Percentiles rank a stretch among this genome's conserved stretches.
phyloP scores from a whole-genome alignment of 176 grass and related monocot species.

The Rhipidocladum racemiflorum region DNA sequence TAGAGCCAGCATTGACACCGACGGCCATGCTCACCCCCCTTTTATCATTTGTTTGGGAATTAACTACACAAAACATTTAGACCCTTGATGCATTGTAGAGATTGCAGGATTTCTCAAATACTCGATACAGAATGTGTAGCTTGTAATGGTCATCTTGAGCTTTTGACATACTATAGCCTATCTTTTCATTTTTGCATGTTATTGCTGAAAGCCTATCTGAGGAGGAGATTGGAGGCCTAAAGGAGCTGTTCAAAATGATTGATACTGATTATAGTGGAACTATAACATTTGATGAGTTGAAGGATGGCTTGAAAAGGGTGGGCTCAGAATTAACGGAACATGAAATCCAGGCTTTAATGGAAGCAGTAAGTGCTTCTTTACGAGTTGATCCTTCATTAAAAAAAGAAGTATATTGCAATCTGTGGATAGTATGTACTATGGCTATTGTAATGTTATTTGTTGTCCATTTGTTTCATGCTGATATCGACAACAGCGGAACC shows the following conservation, averaged over 20 bases:
- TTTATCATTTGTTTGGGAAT: conserved; percentile 7
- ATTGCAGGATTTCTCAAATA: conserved; percentile 17
- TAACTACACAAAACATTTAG: neutral
- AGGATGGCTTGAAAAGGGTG: conserved; percentile 78
- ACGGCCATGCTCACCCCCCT: too few species aligned
- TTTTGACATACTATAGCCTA: neutral
- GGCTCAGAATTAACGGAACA: conserved; percentile 92
- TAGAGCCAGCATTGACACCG: too few species aligned
- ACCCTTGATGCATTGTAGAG: neutral
- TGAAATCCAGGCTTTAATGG: conserved; percentile 92
- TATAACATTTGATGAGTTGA: conserved; percentile 94
- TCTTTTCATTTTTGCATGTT: conserved; percentile 52
- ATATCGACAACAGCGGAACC: conserved; percentile 82
- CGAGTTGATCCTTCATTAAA: neutral
- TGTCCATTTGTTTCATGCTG: conserved; percentile 51
- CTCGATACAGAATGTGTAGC: neutral
- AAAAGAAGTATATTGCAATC: neutral
- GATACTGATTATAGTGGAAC: conserved; percentile 94
- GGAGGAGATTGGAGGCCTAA: conserved; percentile 99
- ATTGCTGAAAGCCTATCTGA: conserved; percentile 96
- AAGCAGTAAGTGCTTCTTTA: conserved; percentile 57
- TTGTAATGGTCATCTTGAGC: neutral
- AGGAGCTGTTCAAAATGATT: conserved; percentile 98
- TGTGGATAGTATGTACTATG: neutral
- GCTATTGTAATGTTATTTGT: conserved; percentile 5